Conservation (phyloP, 805 yeast species). For the Spathaspora gorwiae region DNA sequence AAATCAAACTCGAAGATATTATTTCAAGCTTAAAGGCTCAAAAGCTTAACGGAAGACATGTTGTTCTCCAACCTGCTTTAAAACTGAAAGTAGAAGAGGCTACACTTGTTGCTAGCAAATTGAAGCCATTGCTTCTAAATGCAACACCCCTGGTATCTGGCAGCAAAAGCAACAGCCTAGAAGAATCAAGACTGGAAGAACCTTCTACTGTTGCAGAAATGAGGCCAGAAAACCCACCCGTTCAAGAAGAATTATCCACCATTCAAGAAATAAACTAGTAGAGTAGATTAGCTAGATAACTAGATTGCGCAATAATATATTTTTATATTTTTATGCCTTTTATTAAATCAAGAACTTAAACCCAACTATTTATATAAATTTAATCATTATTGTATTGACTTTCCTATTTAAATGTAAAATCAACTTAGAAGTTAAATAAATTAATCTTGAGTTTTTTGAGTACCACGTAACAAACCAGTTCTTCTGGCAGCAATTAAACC, state of each 20-base stretch:
- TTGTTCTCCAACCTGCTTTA: slow-evolving; percentile 37
- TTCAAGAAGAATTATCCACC: too few species aligned
- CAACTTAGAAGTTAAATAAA: slow-evolving; percentile 7
- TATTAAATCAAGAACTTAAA: not conserved
- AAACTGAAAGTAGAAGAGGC: slow-evolving; percentile 42
- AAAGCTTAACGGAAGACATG: slow-evolving; percentile 32
- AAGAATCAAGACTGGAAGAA: too few species aligned
- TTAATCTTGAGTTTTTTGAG: slow-evolving; percentile 34
- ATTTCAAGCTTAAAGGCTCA: slow-evolving; percentile 32
- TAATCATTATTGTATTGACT: slow-evolving; percentile 7
- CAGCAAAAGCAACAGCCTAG: too few species aligned
- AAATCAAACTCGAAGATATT: slow-evolving; percentile 40
- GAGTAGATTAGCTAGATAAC: too few species aligned
- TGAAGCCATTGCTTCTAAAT: not conserved
- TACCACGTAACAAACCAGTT: slow-evolving; percentile 37
- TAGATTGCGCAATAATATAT: too few species aligned
- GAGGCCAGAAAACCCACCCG: too few species aligned
- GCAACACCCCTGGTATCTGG: too few species aligned
- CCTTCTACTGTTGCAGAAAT: too few species aligned
- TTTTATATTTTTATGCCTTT: too few species aligned
- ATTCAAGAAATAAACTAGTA: too few species aligned
- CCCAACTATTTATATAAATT: slow-evolving; percentile 3
- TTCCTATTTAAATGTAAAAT: slow-evolving; percentile 12
- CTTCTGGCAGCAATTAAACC: slow-evolving; percentile 38
- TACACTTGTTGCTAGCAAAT: slow-evolving; percentile 18